Conservation (phyloP, 106 monocot species). For the Phalaenopsis aphrodite region DNA sequence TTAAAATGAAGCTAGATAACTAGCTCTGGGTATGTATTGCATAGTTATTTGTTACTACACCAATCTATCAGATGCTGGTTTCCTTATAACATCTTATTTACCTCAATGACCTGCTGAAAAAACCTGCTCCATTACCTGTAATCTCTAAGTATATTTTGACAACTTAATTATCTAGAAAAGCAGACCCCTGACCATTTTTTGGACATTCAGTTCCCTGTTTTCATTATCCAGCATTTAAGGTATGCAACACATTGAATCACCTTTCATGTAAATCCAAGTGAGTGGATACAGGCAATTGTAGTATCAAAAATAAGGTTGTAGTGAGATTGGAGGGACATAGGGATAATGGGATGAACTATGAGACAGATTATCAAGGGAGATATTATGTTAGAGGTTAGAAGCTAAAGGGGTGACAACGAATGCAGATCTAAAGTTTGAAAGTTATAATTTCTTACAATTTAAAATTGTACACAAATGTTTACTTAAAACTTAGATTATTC, state of each 20-base stretch:
- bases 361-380: background rate
- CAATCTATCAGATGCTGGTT: background rate
- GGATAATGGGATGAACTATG: background rate
- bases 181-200: background rate
- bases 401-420: background rate
- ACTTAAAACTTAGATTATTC: background rate
- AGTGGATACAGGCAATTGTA: background rate
- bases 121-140: background rate
- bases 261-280: background rate
- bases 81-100: no score
- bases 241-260: background rate
- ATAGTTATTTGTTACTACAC: background rate
- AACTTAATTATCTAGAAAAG: background rate
- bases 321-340: background rate
- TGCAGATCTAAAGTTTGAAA: background rate
- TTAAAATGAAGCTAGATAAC: background rate
- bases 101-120: no score
- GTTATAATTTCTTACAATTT: background rate
- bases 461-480: background rate
- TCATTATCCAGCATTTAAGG: background rate
- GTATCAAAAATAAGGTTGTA: background rate
- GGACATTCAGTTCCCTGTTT: background rate
- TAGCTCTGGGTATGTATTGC: no score
- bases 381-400: no score
- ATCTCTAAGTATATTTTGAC: background rate